A percentile compares a stretch with the other conserved stretches of the same genome.
These are phyloP conservation scores for Penicillium sp. DNA, from an alignment of 2,329 filamentous ascomycete species.

Conservation along the genomic window DNA sequence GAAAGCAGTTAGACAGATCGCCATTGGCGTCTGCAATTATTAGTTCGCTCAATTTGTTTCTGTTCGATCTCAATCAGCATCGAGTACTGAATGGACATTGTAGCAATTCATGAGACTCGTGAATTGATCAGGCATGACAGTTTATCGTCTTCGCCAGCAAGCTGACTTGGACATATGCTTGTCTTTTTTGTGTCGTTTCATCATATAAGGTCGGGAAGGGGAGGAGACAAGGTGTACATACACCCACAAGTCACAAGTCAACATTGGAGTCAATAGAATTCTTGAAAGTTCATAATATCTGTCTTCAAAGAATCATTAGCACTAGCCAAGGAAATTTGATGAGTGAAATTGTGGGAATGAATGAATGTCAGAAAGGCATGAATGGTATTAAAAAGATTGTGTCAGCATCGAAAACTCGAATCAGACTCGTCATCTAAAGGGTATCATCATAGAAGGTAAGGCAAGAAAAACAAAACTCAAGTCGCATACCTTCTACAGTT, in stretches of 20 bases:
- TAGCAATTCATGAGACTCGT: conserved; percentile 17
- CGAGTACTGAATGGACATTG: conserved; percentile 18
- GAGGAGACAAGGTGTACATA: conserved; percentile 29
- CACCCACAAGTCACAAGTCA: conserved; percentile 19
- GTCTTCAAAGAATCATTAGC: conserved; percentile 5
- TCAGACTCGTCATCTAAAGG: conserved; percentile 64
- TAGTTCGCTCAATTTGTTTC: conserved; percentile 11
- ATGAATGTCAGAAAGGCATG: conserved; percentile 54
- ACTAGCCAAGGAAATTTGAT: conserved; percentile 2
- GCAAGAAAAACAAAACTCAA: neutral
- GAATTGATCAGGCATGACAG: conserved; percentile 49
- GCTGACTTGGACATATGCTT: conserved; percentile 94
- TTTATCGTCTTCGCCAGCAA: conserved; percentile 51
- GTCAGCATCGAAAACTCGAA: conserved; percentile 62
- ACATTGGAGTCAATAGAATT: neutral
- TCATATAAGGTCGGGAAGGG: conserved; percentile 55
- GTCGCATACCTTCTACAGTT: conserved; percentile 21
- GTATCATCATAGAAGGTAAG: conserved; percentile 47
- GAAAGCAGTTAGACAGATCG: neutral
- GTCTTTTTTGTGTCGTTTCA: conserved; percentile 79
- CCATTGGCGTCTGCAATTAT: conserved; percentile 4
- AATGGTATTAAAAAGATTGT: conserved; percentile 56
- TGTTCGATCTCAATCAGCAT: conserved; percentile 29
- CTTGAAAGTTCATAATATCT: neutral
- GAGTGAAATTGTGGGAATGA: conserved; percentile 2